Conservation (phyloP, 192 early-diverging fungal genomes). For the Coemansia sp. region DNA sequence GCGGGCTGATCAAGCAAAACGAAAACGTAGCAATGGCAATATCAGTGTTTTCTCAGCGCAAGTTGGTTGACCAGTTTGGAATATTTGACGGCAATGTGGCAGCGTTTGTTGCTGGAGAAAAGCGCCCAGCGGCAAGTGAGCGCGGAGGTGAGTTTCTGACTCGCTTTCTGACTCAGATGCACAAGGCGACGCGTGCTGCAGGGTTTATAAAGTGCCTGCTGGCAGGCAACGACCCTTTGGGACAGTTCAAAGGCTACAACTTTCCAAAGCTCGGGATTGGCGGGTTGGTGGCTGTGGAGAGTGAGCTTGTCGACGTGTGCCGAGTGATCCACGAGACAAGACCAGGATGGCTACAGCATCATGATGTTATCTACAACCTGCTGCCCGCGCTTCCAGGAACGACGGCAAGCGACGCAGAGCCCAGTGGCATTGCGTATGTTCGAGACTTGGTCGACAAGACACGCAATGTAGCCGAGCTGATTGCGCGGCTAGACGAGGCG, state of each 20-base stretch:
- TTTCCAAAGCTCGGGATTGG: constrained; percentile 28
- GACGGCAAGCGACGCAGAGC: constrained; percentile 6
- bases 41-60: constrained; percentile 12
- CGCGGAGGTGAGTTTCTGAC: constrained; percentile 26
- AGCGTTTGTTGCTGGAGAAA: constrained; percentile 19
- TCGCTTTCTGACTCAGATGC: constrained; percentile 16
- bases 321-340: constrained; percentile 8
- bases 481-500: constrained; percentile 17
- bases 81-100: constrained; percentile 40
- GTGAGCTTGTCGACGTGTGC: constrained; percentile 25
- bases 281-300: constrained; percentile 29
- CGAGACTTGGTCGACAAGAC: constrained; percentile 18
- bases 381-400: constrained; percentile 33
- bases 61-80: constrained; percentile 37
- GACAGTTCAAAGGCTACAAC: constrained; percentile 41
- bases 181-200: constrained; percentile 27
- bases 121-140: constrained; percentile 14
- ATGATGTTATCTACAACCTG: constrained; percentile 33
- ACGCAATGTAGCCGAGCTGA: constrained; percentile 13
- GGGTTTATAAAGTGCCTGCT: constrained; percentile 32
- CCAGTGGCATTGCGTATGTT: constrained; percentile 15
- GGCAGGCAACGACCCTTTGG: constrained; percentile 35
- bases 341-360: constrained; percentile 25
- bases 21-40: constrained; percentile 13
- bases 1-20: constrained; percentile 12